Conservation (phyloP, 495 filamentous ascomycete genomes). For the Collariella sp. region DNA sequence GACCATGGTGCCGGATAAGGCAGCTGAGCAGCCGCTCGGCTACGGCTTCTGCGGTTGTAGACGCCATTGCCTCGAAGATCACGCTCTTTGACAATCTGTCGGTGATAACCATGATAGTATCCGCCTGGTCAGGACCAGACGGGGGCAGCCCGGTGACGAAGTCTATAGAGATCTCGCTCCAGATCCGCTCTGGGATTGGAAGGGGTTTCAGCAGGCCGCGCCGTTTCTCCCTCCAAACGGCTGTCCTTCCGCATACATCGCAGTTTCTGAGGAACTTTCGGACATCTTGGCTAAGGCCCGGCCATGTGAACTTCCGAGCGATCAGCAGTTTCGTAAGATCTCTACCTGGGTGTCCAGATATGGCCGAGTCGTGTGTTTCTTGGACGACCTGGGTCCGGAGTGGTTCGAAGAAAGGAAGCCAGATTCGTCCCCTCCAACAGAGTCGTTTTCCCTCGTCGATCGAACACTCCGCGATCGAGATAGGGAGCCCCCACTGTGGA, state of each 20-base stretch:
- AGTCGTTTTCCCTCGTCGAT: background rate
- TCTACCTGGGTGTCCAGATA: background rate
- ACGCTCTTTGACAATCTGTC: background rate
- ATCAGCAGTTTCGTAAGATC: background rate
- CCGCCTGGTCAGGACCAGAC: background rate
- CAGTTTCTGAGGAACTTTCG: background rate
- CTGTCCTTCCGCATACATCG: background rate
- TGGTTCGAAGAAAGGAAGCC: background rate
- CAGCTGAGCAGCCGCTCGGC: background rate
- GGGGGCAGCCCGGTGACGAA: background rate
- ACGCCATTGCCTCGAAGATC: background rate
- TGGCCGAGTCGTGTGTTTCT: background rate
- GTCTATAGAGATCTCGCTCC: background rate
- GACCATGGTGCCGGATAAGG: background rate
- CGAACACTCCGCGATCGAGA: background rate
- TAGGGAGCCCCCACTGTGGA: background rate
- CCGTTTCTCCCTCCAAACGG: background rate
- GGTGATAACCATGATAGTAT: background rate
- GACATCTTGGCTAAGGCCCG: background rate
- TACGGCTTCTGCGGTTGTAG: background rate
- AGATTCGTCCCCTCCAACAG: background rate
- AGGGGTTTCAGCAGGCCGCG: background rate
- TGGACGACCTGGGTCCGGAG: background rate
- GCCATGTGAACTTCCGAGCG: background rate
- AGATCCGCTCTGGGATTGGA: background rate